A percentile compares a stretch with the other conserved stretches of the same genome.
Evolutionary conservation across 495 filamentous ascomycete species (phyloP).

Genomic region (Neurospora sp.): DNA sequence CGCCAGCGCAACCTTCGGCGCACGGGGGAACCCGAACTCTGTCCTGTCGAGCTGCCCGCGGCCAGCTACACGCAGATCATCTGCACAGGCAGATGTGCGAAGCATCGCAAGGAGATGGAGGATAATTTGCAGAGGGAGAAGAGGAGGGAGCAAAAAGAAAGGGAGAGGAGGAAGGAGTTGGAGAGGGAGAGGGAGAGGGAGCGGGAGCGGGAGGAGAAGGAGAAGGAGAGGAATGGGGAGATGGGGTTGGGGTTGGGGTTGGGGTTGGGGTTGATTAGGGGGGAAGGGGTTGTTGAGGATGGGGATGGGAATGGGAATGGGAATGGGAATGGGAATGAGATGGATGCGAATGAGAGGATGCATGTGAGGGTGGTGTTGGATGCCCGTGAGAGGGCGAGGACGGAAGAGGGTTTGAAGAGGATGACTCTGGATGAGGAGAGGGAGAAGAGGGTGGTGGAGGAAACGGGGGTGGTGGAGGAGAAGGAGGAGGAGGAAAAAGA

Average conservation of each 20-base stretch:
- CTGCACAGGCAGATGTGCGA: background rate
- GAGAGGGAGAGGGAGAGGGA: background rate
- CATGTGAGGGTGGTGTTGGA: background rate
- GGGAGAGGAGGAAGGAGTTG: background rate
- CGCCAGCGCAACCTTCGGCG: background rate
- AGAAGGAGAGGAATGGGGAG: background rate
- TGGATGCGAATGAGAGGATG: background rate
- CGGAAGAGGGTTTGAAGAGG: background rate
- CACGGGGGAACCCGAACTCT: background rate
- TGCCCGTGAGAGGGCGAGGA: background rate
- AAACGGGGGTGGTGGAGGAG: background rate
- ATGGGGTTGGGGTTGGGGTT: no score
- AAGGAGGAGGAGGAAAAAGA: background rate
- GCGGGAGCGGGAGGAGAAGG: background rate
- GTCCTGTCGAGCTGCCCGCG: background rate
- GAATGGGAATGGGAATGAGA: background rate
- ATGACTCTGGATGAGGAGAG: background rate
- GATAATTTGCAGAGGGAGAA: background rate
- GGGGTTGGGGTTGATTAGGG: background rate
- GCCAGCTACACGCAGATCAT: background rate
- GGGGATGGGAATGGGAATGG: background rate
- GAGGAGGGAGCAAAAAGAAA: background rate
- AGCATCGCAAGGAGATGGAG: background rate
- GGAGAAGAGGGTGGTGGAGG: background rate
- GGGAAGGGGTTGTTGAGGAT: background rate